Evolutionary conservation across 1,284 basidiomycete species (phyloP), one percentile per base, ranked within the genome.

Genomic region (Apiotrichum domesticum): DNA sequence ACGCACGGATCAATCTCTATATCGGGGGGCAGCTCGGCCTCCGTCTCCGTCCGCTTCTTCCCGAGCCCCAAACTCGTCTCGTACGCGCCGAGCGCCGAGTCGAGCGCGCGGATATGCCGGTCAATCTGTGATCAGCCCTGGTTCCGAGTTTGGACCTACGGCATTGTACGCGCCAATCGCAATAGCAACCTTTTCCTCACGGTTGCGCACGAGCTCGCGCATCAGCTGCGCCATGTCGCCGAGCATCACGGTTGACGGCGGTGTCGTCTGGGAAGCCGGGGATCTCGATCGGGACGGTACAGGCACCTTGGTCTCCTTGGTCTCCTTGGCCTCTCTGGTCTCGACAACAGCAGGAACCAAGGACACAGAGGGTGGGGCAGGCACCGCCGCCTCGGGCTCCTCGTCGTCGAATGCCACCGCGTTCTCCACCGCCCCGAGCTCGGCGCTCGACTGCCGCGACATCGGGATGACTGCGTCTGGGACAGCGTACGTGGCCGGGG

Each of bases 161-260:
- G 73, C 63, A 52, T 80, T 78, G 66, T 80, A 81, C 2, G 79
- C 77, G 6, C 78, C 78, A 0, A 77, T 64, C 7, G 80, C 79
- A 4, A 81, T 67, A 1, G 78, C 79, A 33, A 80, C 72, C 56
- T 80, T 80, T 53, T 81, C 80, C 51, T 81, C 79, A 9, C 75
- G 72, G 13, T 76, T 75, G 45, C 76, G 63, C 21, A 77, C 66
- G 6, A 77, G 63, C 48, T 77, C 75, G 51, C 66, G 54, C 4
- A 67, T 59, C 11, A 76, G 55, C 37, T 64, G 62, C 5, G 70
- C 68, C 35, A 77, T 75, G 57, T 72, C 70, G 21, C 67, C 67
- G 8, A 77, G 58, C 11, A 67, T 21, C 21, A 21, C 21, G 21
- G 21, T 21, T 21, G 21, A 21, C 21, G 21, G 21, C 21, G 21